Evolutionary conservation across 164 flowering plant genomes (phyloP).

Genomic region (Nelumbo lutea): DNA sequence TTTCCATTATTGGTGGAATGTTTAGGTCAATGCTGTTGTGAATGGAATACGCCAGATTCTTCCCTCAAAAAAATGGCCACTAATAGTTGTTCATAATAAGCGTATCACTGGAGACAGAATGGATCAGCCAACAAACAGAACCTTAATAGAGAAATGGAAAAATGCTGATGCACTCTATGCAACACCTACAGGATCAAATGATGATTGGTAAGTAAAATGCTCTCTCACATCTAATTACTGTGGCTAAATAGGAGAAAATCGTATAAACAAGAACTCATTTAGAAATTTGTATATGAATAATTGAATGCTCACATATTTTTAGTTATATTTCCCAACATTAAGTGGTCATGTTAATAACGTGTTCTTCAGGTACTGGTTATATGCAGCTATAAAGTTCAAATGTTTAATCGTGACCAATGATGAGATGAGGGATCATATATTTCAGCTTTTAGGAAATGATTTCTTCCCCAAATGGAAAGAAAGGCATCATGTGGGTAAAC

Average conservation of each 20-base stretch:
- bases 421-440: conserved; percentile 88
- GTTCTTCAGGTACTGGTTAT: conserved; percentile 90
- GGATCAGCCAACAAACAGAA: conserved; percentile 53
- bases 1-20: conserved; percentile 6
- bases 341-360: conserved; percentile 26
- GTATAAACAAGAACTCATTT: neutral
- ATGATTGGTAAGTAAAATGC: conserved; percentile 70
- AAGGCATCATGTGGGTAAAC: conserved; percentile 83
- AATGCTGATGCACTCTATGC: conserved; percentile 83
- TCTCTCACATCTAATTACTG: neutral
- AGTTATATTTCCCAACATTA: conserved; percentile 6
- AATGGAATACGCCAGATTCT: conserved; percentile 78
- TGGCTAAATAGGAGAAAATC: too few species aligned
- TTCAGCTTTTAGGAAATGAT: conserved; percentile 81
- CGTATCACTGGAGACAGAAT: conserved; percentile 56
- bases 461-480: conserved; percentile 97
- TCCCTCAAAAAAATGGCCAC: conserved; percentile 85
- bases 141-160: conserved; percentile 72
- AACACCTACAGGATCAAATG: conserved; percentile 94
- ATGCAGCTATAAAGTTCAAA: conserved; percentile 89
- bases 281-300: neutral
- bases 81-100: conserved; percentile 69
- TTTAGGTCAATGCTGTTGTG: conserved; percentile 66
- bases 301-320: neutral
- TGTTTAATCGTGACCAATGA: conserved; percentile 88